Base-by-base conservation (phyloP, 2,329 filamentous ascomycete genomes). In the Cladobotryum mycophilum region DNA sequence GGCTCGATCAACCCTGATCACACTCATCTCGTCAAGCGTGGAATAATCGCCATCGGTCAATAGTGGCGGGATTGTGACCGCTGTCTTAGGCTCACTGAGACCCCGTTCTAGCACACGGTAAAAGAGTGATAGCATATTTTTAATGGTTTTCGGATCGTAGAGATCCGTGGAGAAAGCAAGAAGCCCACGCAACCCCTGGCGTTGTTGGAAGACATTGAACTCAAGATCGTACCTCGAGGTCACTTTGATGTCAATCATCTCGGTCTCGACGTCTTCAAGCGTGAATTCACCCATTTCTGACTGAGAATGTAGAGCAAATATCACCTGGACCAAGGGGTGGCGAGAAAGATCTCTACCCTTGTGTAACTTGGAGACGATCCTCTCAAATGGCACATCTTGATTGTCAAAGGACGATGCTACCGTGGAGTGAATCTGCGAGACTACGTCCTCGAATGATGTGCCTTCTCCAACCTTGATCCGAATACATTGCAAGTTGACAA, bases 201-300 rank as follows among this genome's bases (percentile, higher is more conserved):
- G 37, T 34, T 60, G 49, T 6, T 60, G 49, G 36, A 50, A 56
- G 34, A 61, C 34, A 25, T 60, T 56, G 20, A 61, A 57, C 22
- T 63, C 60, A 1, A 63, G 41, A 34, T 63, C 58, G 18, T 60
- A 61, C 20, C 54, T 18, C 3, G 56, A 49, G 0, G 50, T 51
- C 1, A 37, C 13, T 15, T 38, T 1, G 6, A 42, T 25, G 1
- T 17, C 25, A 22, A 59, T 43, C 2, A 17, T 8, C 14, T 58
- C 48, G 0, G 45, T 49, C 13, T 56, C 42, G 6, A 58, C 11
- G 1, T 42, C 55, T 13, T 58, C 53, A 0, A 60, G 30, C 3
- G 18, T n/a, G 37, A 60, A 53, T 0, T 52, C 14, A 0, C 56
- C 44, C 17, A 53, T 43, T 2, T 48, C 45, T 34, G 35, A n/a